Evolutionary conservation across 2,329 filamentous ascomycete species (phyloP).

Genomic region (Neoarthrinium moseri): DNA sequence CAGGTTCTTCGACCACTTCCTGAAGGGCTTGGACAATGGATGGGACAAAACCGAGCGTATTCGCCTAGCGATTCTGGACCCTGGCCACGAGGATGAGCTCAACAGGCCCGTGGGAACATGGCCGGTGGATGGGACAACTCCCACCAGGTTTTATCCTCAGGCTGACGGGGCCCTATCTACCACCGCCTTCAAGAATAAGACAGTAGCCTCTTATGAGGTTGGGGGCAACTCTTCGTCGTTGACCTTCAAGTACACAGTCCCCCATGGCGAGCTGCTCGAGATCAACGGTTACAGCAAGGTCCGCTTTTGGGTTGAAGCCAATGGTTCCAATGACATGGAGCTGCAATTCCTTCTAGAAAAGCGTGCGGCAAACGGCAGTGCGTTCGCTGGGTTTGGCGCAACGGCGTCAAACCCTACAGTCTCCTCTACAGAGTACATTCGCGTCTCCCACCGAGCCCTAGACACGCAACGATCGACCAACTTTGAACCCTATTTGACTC

Average conservation of each 20-base stretch:
- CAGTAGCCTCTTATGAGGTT: too few relatives aligned
- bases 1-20: not conserved
- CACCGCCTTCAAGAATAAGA: too few relatives aligned
- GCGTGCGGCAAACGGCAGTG: not conserved
- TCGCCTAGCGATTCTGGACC: not conserved
- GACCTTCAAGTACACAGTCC: too few relatives aligned
- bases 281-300: not conserved
- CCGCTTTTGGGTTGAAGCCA: not conserved
- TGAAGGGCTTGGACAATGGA: not conserved
- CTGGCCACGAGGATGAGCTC: not conserved
- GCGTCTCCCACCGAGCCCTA: not conserved
- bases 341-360: not conserved
- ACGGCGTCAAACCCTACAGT: too few relatives aligned
- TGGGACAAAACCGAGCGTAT: not conserved
- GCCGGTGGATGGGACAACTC: not conserved
- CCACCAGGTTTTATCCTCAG: too few relatives aligned
- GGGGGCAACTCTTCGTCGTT: too few relatives aligned
- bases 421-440: not conserved
- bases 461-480: not conserved
- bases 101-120: not conserved
- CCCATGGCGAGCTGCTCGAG: too few relatives aligned
- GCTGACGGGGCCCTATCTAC: too few relatives aligned
- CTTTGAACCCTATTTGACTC: not conserved
- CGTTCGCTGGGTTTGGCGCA: too few relatives aligned
- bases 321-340: not conserved